Evolutionary conservation across 768 basidiomycete genomes (phyloP).

Genomic region (Suillus subalutaceus): DNA sequence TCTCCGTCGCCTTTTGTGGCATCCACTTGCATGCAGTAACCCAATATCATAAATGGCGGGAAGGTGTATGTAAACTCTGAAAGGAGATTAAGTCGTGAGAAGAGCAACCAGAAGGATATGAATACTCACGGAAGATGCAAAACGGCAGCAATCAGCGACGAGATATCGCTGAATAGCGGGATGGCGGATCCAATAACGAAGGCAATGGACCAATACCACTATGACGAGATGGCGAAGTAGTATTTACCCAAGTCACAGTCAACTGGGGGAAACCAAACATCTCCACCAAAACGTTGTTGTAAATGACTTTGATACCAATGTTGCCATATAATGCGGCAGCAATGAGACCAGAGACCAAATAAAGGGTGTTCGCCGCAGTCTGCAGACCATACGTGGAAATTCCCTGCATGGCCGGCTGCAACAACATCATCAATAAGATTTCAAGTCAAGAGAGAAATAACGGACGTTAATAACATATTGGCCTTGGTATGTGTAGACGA

Average conservation of each 20-base stretch:
- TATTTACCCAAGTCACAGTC: conserved; percentile 39
- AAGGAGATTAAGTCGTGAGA: conserved; percentile 32
- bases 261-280: conserved; percentile 53
- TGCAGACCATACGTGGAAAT: conserved; percentile 35
- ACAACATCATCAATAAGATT: conserved; percentile 5
- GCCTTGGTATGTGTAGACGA: conserved; percentile 61
- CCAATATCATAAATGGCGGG: conserved; percentile 40
- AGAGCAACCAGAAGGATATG: conserved; percentile 38
- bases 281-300: conserved; percentile 54
- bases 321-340: conserved; percentile 68
- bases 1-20: conserved; percentile 27
- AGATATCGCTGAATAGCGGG: conserved; percentile 58
- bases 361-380: conserved; percentile 43
- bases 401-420: conserved; percentile 36
- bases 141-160: conserved; percentile 57
- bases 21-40: conserved; percentile 31
- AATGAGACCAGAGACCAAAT: conserved; percentile 55
- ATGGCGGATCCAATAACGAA: conserved; percentile 61
- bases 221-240: conserved; percentile 28
- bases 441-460: background rate
- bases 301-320: conserved; percentile 63
- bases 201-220: conserved; percentile 37
- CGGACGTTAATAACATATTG: conserved; percentile 48
- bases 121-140: conserved; percentile 50
- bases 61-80: conserved; percentile 42